Evolutionary conservation across 129 eudicot species (phyloP).

Genomic region (Lonicera japonica): DNA sequence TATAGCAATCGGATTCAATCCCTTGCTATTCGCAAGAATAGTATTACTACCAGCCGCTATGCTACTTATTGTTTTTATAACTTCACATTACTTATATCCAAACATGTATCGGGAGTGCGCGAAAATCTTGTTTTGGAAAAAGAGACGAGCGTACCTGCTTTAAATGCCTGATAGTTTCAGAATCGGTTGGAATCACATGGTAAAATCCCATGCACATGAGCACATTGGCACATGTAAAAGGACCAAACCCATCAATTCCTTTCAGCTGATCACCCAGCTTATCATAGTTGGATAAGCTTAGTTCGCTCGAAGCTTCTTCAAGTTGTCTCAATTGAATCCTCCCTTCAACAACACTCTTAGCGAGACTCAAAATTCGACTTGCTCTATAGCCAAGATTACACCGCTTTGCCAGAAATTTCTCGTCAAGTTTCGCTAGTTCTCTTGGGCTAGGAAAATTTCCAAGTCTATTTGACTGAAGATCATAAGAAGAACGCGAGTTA

Average conservation of each 20-base stretch:
- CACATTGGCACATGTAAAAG: slow-evolving; percentile 78
- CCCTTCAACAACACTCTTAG: slow-evolving; percentile 60
- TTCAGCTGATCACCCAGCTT: slow-evolving; percentile 53
- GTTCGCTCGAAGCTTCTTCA: slow-evolving; percentile 39
- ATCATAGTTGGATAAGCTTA: slow-evolving; percentile 50
- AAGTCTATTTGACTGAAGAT: slow-evolving; percentile 8
- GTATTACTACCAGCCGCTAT: too few species aligned
- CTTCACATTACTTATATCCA: too few species aligned
- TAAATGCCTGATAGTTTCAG: slow-evolving; percentile 87
- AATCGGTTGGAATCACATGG: slow-evolving; percentile 80
- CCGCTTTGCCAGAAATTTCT: slow-evolving; percentile 46
- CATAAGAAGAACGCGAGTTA: slow-evolving; percentile 3
- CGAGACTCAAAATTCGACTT: slow-evolving; percentile 68
- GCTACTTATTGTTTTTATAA: too few species aligned
- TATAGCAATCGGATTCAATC: too few species aligned
- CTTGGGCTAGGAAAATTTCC: slow-evolving; percentile 79
- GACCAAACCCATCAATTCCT: slow-evolving; percentile 77
- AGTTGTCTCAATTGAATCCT: slow-evolving; percentile 48
- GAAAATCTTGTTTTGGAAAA: too few species aligned
- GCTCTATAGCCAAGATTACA: slow-evolving; percentile 93
- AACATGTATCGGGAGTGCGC: too few species aligned
- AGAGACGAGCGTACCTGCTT: slow-evolving; percentile 47
- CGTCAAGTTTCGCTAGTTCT: slow-evolving; percentile 63
- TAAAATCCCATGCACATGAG: slow-evolving; percentile 97
- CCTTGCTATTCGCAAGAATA: too few species aligned